Base-by-base conservation (phyloP, 192 early-diverging fungal species). In the Powellomyces hirtus region DNA sequence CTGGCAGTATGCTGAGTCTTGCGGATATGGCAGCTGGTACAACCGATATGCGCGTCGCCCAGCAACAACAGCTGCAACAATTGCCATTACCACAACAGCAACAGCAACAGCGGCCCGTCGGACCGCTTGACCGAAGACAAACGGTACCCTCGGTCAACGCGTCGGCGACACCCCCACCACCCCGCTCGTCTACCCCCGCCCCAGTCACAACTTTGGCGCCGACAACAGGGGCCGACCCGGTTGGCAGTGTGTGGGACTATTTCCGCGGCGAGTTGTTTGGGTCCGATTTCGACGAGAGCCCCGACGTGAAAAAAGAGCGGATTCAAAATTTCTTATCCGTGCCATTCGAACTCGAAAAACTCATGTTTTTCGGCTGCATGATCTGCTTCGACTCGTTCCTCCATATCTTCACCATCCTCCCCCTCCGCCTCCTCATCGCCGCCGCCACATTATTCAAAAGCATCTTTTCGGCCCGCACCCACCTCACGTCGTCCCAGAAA, bases 301-400 rank as follows among this genome's bases (percentile, higher is more conserved):
- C 90, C 59, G 91, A 93, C 37, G 62, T 91, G n/a, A 97, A 96
- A 75, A 81, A 89, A 22, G 91, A 96, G 74, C 74, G 94, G 7
- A 81, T 97, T 20, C 82, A 84, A 60, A 95, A 97, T 78, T 90
- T 96, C 76, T 78, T 97, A 59, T 85, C 77, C 16, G 90, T 98
- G 16, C 96, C 96, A 1, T 84, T 79, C 51, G 89, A 94, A 51
- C 83, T 97, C 56, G 96, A 98, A 71, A 96, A 94, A 81, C 85
- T 98, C 62, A 80, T 98, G 82, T 81, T 85, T 27, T 92, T 98
- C 81, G 97, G 97, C 16, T 89, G 89, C 36, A 76, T 93, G 30
- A 89, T 98, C 7, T 97, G 94, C 62, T 75, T 97, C 35, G 97
- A 99, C 71, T 92, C 96, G 14, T 94, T 99, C 64, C 75, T 99